Evolutionary conservation across 306 rosid genomes (phyloP), one percentile per base, ranked within the genome.

Genomic region (Dicorynia guianensis): DNA sequence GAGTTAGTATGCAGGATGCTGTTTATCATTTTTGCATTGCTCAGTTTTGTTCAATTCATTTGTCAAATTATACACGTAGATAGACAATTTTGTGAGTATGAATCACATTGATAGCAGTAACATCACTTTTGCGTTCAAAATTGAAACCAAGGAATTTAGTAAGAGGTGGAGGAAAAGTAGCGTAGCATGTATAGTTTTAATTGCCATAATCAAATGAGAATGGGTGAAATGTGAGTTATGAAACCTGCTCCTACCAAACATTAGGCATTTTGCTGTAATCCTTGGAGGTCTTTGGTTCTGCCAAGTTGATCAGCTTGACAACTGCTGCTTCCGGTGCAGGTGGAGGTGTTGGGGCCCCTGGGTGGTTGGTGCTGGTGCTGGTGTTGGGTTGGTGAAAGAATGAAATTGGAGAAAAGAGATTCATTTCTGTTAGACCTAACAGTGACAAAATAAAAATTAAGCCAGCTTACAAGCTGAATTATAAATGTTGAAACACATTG

Each of bases 301-400:
- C n/a, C 57, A 66, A 14, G 6, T 47, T 66, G 35, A 48, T 34
- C 1, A 34, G 30, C 42, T 19, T 0, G 38, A 20, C 38, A 0
- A 13, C 2, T 18, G 77, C 5, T 8, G 9, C 3, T 34, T 12
- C 15, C 43, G 12, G 67, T 59, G 78, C 17, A 11, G 62, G 50
- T 19, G 25, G 71, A 68, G 56, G 3, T 5, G 5, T 30, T 2
- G 48, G 84, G 84, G 18, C 72, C 84, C 77, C 75, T 63, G 2
- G 3, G 46, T 15, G 14, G 46, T 71, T 36, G 55, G 66, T 56
- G n/a, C n/a, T n/a, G 62, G 61, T 8, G 17, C 3, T n/a, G 25
- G 11, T 48, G 69, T 44, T 14, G 68, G 69, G 79, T 76, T 81
- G 84, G 84, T 81, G 77, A 68, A 64, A 55, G 18, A 0, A 5